Conservation (phyloP, 1,284 basidiomycete genomes). For the Moesziomyces aphidis region DNA sequence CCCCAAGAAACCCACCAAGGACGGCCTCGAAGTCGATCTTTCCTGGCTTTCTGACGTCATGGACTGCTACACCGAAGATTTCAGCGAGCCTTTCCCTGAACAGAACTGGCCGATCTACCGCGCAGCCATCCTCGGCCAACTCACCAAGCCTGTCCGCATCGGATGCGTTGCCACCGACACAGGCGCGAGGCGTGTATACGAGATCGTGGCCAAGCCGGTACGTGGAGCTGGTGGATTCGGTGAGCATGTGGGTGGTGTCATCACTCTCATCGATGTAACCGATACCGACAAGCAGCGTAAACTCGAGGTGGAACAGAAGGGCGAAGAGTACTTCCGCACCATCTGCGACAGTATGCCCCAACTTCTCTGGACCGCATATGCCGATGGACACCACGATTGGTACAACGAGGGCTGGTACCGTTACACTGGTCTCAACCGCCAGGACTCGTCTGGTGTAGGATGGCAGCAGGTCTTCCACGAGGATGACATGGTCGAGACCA, state of each 20-base stretch:
- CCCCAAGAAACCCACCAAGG: constrained; percentile 20
- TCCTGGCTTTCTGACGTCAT: constrained; percentile 58
- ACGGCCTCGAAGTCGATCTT: constrained; percentile 45
- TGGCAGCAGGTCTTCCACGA: constrained; percentile 67
- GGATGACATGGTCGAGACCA: constrained; percentile 66
- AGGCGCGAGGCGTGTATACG: constrained; percentile 36
- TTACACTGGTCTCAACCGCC: constrained; percentile 64
- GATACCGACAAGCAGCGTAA: constrained; percentile 25
- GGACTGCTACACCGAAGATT: constrained; percentile 60
- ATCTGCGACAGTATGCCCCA: constrained; percentile 65
- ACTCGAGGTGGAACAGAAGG: constrained; percentile 49
- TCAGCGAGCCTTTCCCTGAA: constrained; percentile 51
- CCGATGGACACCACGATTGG: constrained; percentile 64
- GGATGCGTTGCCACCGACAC: constrained; percentile 50
- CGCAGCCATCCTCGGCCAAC: constrained; percentile 53
- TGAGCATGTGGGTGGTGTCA: constrained; percentile 60
- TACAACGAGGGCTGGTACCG: constrained; percentile 64
- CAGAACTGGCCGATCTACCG: constrained; percentile 60
- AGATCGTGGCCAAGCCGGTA: constrained; percentile 58
- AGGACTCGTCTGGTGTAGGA: constrained; percentile 59
- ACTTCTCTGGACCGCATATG: constrained; percentile 66
- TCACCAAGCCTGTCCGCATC: constrained; percentile 42
- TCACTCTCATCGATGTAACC: constrained; percentile 54
- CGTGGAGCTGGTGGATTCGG: constrained; percentile 57
- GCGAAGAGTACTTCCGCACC: constrained; percentile 58